Base-by-base conservation (phyloP, 2,329 filamentous ascomycete species). In the Falciphora oryzae region DNA sequence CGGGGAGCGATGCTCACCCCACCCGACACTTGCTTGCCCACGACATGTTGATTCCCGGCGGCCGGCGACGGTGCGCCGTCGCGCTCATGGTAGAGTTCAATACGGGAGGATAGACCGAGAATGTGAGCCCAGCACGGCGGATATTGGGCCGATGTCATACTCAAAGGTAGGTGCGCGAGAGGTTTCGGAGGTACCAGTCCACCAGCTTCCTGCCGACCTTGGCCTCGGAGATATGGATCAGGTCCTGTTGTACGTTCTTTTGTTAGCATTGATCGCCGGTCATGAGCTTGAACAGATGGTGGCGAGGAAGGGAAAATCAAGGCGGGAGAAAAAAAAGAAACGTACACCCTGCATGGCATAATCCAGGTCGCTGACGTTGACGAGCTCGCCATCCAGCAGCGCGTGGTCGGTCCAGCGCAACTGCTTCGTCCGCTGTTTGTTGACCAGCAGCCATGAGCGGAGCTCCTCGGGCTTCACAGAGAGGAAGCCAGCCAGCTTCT, bases 341-440 rank as follows among this genome's bases (percentile, higher is more conserved):
- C 89, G 83, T 84, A 92, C 90, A 70, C 93, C 92, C 81, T 98
- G 91, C 80, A 99, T 86, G 69, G 95, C 95, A 76, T 98, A 99
- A 82, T 99, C 95, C 67, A 99, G 85, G 77, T 99, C 95, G 78
- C 91, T 96, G 69, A 92, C 92, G 76, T 94, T 97, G 73, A 96
- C 90, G 69, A 93, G 85, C 72, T 99, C 95, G 66, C 95, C 95
- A 70, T 98, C 94, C 68, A 99, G 79, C 69, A 99, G 82, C 57
- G 91, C 91, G 73, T 92, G 91, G 75, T 96, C 95, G 69, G 87
- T 89, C 92, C 94, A 98, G 79, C 95, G 89, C 70, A 96, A 87
- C 81, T 99, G 95, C 82, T 96, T 91, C 76, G 92, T 97, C 75
- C 95, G 90, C 84, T 99, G 95, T 88, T 99, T 99, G 84, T 96